These are phyloP conservation scores for Triticum urartu DNA, from an alignment of 176 grass and related monocot genomes.

Conservation along the genomic window DNA sequence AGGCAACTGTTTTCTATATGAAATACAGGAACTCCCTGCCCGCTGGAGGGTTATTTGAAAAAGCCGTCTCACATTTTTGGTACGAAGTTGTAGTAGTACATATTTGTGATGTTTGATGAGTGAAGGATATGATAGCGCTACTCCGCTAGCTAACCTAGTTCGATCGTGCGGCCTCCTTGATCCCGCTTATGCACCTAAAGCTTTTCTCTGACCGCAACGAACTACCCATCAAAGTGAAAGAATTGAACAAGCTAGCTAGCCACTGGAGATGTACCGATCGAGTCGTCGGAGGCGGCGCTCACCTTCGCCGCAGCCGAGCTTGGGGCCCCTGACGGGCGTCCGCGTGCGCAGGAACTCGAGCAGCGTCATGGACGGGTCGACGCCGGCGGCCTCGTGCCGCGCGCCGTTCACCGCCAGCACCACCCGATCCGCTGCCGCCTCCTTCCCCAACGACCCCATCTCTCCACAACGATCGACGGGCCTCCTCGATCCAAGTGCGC, in stretches of 20 bases:
- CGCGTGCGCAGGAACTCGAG: constrained; percentile 70
- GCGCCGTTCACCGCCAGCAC: constrained; percentile 66
- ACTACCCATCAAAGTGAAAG: no score
- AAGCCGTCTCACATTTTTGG: no score
- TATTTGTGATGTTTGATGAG: no score
- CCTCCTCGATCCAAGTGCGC: neutral
- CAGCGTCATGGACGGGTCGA: constrained; percentile 66
- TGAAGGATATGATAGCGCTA: no score
- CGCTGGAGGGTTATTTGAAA: no score
- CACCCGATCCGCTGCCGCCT: neutral
- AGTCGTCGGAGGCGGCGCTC: neutral
- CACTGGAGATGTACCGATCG: neutral
- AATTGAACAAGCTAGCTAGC: neutral
- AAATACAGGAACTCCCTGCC: no score
- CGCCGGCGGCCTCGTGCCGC: constrained; percentile 49
- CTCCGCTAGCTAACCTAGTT: no score
- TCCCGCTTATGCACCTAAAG: neutral
- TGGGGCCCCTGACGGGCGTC: constrained; percentile 57
- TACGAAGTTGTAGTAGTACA: no score
- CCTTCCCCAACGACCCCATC: neutral
- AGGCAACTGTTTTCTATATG: no score
- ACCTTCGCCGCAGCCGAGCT: constrained; percentile 92
- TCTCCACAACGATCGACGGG: neutral
- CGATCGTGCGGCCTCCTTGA: no score
- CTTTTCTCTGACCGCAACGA: neutral